These are phyloP conservation scores for Lepidium campestre DNA, from an alignment of 441 rosid species.

Conservation along the genomic window DNA sequence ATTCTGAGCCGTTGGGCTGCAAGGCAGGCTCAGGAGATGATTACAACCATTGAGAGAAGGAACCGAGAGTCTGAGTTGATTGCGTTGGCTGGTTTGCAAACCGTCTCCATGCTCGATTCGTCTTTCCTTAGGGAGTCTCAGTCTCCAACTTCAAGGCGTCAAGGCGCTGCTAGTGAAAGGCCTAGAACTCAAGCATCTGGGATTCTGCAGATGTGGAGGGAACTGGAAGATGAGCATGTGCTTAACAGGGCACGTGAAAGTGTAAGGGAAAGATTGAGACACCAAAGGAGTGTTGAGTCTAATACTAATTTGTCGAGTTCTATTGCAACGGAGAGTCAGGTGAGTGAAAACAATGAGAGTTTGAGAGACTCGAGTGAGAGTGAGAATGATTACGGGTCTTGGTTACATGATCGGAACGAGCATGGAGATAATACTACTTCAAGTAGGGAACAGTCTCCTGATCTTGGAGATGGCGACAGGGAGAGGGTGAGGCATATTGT, in stretches of 20 bases:
- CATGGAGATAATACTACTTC: neutral
- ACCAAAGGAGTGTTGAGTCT: conserved; percentile 38
- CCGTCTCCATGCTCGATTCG: conserved; percentile 82
- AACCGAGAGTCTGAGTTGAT: conserved; percentile 82
- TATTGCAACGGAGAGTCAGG: conserved; percentile 48
- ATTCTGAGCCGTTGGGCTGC: conserved; percentile 86
- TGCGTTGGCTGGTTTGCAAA: conserved; percentile 83
- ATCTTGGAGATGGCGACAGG: conserved; percentile 85
- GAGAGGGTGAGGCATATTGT: conserved; percentile 90
- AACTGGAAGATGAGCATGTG: conserved; percentile 84
- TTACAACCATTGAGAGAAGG: conserved; percentile 83
- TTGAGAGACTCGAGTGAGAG: conserved; percentile 68
- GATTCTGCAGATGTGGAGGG: conserved; percentile 89
- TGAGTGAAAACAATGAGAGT: conserved; percentile 65
- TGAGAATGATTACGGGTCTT: conserved; percentile 71
- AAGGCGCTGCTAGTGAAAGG: conserved; percentile 50
- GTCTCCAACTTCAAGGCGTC: conserved; percentile 57
- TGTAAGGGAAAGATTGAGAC: conserved; percentile 54
- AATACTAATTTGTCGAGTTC: conserved; percentile 33
- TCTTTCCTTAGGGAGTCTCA: conserved; percentile 83
- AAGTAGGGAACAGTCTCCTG: conserved; percentile 92
- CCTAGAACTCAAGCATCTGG: conserved; percentile 74
- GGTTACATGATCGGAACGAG: neutral
- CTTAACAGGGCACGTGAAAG: conserved; percentile 67
- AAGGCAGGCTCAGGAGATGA: conserved; percentile 89